Percentiles rank a stretch among this genome's conserved stretches.
These are phyloP conservation scores for Capsella bursapastoris DNA, from an alignment of 345 rosid species.

Conservation along the genomic window DNA sequence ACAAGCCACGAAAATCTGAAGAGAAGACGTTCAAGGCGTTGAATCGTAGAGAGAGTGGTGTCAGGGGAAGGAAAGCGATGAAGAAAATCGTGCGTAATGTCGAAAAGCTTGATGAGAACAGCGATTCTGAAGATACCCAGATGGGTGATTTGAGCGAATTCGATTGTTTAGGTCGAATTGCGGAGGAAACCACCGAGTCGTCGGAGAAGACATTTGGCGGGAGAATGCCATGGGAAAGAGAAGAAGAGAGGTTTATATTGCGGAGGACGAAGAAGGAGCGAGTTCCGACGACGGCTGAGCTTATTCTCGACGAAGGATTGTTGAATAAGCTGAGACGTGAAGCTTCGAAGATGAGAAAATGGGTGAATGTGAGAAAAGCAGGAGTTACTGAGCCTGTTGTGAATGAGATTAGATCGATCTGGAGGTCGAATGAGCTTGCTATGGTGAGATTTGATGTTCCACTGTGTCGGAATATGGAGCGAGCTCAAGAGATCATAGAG, in stretches of 20 bases:
- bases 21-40: constrained; percentile 66
- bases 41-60: constrained; percentile 68
- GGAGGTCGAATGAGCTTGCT: constrained; percentile 69
- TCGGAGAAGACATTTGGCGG: constrained; percentile 38
- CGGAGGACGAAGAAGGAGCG: constrained; percentile 67
- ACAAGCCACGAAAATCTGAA: constrained; percentile 20
- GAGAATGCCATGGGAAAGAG: constrained; percentile 74
- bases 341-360: constrained; percentile 65
- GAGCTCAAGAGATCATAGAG: constrained; percentile 86
- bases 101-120: constrained; percentile 50
- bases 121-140: constrained; percentile 39
- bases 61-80: constrained; percentile 72
- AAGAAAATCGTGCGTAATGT: constrained; percentile 59
- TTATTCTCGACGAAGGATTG: constrained; percentile 57
- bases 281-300: constrained; percentile 56
- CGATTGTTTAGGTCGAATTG: constrained; percentile 43
- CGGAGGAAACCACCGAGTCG: neutral
- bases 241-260: constrained; percentile 54
- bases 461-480: constrained; percentile 77
- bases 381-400: constrained; percentile 76
- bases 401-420: constrained; percentile 56
- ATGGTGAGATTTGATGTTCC: constrained; percentile 79
- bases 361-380: constrained; percentile 88
- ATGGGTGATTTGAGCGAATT: constrained; percentile 35
- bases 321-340: constrained; percentile 64